Conservation (phyloP, 306 rosid species). For the Gastrolobium bilobum region DNA sequence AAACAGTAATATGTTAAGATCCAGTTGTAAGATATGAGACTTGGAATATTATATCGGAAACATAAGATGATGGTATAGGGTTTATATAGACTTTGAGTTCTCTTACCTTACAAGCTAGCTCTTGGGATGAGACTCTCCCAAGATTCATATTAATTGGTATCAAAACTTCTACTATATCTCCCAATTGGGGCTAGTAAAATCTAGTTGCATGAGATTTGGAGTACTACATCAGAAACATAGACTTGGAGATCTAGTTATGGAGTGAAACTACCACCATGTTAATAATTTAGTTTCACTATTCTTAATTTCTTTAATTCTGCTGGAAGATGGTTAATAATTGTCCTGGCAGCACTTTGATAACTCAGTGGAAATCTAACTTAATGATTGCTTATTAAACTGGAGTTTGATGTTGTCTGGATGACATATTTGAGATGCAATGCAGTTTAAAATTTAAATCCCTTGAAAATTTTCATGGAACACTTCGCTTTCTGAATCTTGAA, state of each 20-base stretch:
- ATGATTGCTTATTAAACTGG: conserved; percentile 14
- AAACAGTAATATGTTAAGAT: not conserved
- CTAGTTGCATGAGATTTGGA: too few relatives aligned
- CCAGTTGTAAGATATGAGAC: too few relatives aligned
- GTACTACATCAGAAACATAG: too few relatives aligned
- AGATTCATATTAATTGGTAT: too few relatives aligned
- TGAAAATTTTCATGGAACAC: conserved; percentile 12
- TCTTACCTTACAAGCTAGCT: too few relatives aligned
- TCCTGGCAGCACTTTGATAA: not conserved
- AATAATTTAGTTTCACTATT: not conserved
- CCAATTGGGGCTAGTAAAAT: too few relatives aligned
- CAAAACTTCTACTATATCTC: too few relatives aligned
- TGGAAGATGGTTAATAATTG: conserved; percentile 11
- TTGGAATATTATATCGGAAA: too few relatives aligned
- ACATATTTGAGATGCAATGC: not conserved
- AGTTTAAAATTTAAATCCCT: not conserved
- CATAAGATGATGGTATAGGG: too few relatives aligned
- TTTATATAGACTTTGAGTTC: too few relatives aligned
- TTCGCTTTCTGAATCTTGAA: not conserved
- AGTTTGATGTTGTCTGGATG: conserved; percentile 8
- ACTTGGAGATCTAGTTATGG: not conserved
- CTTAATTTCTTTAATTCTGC: conserved; percentile 2
- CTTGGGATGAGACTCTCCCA: too few relatives aligned
- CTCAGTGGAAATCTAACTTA: conserved; percentile 6
- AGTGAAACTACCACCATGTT: conserved; percentile 31